A percentile compares a stretch with the other conserved stretches of the same genome.
These are phyloP conservation scores for Hypoxylon subgilvum DNA, from an alignment of 495 filamentous ascomycete genomes.

Conservation along the genomic window DNA sequence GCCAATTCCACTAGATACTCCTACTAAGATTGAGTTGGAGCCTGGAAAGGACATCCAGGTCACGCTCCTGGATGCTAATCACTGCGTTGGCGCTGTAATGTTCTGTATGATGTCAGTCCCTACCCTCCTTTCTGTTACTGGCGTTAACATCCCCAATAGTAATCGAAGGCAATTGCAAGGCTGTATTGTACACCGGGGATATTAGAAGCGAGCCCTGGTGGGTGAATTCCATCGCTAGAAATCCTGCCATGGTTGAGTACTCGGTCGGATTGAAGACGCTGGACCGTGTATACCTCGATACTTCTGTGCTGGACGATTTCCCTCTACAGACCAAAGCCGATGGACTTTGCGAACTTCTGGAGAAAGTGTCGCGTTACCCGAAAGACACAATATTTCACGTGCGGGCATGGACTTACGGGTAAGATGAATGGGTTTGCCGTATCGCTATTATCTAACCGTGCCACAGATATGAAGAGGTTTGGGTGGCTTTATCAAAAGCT, in stretches of 20 bases:
- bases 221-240: slow-evolving; percentile 63
- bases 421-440: slow-evolving; percentile 26
- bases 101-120: slow-evolving; percentile 62
- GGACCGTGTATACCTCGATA: slow-evolving; percentile 87
- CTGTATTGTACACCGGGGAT: slow-evolving; percentile 91
- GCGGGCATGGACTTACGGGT: slow-evolving; percentile 90
- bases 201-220: slow-evolving; percentile 73
- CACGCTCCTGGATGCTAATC: slow-evolving; percentile 90
- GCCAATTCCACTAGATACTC: slow-evolving; percentile 83
- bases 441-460: not conserved
- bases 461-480: slow-evolving; percentile 78
- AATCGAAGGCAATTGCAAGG: slow-evolving; percentile 75
- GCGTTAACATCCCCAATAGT: slow-evolving; percentile 50
- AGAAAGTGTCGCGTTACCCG: slow-evolving; percentile 72
- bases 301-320: slow-evolving; percentile 67
- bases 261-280: slow-evolving; percentile 67
- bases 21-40: slow-evolving; percentile 75
- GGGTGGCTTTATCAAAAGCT: slow-evolving; percentile 77
- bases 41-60: slow-evolving; percentile 72
- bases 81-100: slow-evolving; percentile 91
- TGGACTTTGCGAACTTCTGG: slow-evolving; percentile 75
- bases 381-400: slow-evolving; percentile 81
- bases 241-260: slow-evolving; percentile 79
- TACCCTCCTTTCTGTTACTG: not conserved
- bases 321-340: slow-evolving; percentile 66